Conservation (phyloP, 192 early-diverging fungal genomes). For the Coemansia sp. region DNA sequence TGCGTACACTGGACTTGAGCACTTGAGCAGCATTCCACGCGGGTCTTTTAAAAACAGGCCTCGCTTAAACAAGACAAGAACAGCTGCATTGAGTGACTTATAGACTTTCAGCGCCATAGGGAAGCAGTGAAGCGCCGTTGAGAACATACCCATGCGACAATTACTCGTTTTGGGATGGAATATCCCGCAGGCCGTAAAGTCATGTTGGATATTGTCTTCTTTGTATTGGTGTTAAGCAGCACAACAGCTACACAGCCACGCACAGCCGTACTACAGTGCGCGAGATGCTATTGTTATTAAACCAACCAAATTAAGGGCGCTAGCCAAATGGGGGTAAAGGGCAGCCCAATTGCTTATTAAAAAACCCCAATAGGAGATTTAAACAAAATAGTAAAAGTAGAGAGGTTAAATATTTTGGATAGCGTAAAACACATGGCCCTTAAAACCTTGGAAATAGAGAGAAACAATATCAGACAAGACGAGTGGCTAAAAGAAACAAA, state of each 20-base stretch:
- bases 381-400: too few relatives aligned
- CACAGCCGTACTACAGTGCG: conserved; percentile 59
- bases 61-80: conserved; percentile 56
- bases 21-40: conserved; percentile 51
- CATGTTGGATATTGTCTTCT: conserved; percentile 50
- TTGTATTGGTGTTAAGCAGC: conserved; percentile 21
- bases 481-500: too few relatives aligned
- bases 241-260: conserved; percentile 64
- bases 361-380: too few relatives aligned
- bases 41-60: conserved; percentile 56
- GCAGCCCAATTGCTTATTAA: too few relatives aligned
- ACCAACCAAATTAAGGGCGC: too few relatives aligned
- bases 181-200: conserved; percentile 58
- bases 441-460: too few relatives aligned
- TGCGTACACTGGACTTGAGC: conserved; percentile 56
- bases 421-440: too few relatives aligned
- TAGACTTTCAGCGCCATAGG: conserved; percentile 60
- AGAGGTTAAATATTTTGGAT: too few relatives aligned
- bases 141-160: conserved; percentile 49
- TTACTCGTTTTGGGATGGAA: conserved; percentile 59
- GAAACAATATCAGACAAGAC: too few relatives aligned
- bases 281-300: conserved; percentile 64
- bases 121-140: conserved; percentile 50
- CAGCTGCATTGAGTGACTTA: conserved; percentile 58
- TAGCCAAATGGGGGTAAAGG: too few relatives aligned